A percentile compares a stretch with the other conserved stretches of the same genome.
These are phyloP conservation scores for Didymella lethalis DNA, from an alignment of 2,329 filamentous ascomycete species.

Conservation along the genomic window DNA sequence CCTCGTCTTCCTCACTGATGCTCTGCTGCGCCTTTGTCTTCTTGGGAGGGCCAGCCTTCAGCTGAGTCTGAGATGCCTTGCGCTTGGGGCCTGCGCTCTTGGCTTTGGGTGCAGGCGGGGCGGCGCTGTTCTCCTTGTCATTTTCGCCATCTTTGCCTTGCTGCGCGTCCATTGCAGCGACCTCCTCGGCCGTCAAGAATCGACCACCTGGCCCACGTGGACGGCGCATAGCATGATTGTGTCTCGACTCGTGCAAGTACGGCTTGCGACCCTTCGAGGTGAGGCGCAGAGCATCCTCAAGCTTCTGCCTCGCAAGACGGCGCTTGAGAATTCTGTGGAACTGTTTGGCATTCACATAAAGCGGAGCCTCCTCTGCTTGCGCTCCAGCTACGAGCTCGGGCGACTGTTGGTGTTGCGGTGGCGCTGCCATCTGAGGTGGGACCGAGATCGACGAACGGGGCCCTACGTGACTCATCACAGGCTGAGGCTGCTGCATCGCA, in stretches of 20 bases:
- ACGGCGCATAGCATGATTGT: constrained; percentile 97
- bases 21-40: constrained; percentile 60
- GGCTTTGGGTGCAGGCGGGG: constrained; percentile 33
- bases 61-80: constrained; percentile 42
- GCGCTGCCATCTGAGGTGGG: constrained; percentile 61
- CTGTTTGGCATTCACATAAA: constrained; percentile 98
- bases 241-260: constrained; percentile 94
- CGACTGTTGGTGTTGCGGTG: constrained; percentile 76
- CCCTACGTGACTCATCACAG: constrained; percentile 75
- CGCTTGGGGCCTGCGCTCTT: constrained; percentile 39
- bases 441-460: constrained; percentile 59
- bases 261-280: constrained; percentile 97
- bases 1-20: constrained; percentile 62
- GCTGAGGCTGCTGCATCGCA: constrained; percentile 72
- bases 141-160: constrained; percentile 41
- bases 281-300: constrained; percentile 89
- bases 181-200: constrained; percentile 95
- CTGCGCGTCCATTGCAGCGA: constrained; percentile 78
- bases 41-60: constrained; percentile 53
- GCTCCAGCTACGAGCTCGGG: constrained; percentile 77
- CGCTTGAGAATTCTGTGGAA: constrained; percentile 97
- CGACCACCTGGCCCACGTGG: constrained; percentile 92
- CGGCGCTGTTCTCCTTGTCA: constrained; percentile 52
- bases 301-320: constrained; percentile 87
- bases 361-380: constrained; percentile 82